Conservation (phyloP, 1,284 basidiomycete genomes). For the Boletus sp. region DNA sequence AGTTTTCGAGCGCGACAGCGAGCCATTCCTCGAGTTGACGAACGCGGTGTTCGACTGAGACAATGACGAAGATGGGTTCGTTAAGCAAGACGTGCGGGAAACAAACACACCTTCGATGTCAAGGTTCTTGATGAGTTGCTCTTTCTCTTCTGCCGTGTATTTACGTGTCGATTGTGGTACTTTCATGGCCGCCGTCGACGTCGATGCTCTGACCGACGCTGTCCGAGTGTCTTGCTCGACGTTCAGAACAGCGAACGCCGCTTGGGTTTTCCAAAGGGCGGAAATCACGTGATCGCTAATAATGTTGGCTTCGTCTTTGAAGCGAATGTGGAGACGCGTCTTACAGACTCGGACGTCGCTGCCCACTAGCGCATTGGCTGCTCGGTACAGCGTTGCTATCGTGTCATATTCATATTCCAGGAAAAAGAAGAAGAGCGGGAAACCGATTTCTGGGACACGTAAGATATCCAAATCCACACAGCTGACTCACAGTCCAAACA, state of each 20-base stretch:
- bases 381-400: not conserved
- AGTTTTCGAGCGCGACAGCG: slow-evolving; percentile 68
- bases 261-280: not conserved
- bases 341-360: slow-evolving; percentile 14
- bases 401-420: not conserved
- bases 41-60: slow-evolving; percentile 72
- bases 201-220: not conserved
- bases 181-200: slow-evolving; percentile 10
- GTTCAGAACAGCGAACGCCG: not conserved
- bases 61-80: too few species aligned
- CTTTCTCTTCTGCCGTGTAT: slow-evolving; percentile 65
- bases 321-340: slow-evolving; percentile 24
- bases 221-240: slow-evolving; percentile 3
- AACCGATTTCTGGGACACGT: not conserved
- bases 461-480: slow-evolving; percentile 17
- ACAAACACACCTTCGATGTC: slow-evolving; percentile 70
- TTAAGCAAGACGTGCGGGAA: not conserved
- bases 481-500: not conserved
- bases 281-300: slow-evolving; percentile 19
- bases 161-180: slow-evolving; percentile 34
- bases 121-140: slow-evolving; percentile 72
- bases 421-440: slow-evolving; percentile 17
- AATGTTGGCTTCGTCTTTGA: not conserved
- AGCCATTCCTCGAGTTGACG: slow-evolving; percentile 75
- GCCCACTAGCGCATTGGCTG: not conserved